Base-by-base conservation (phyloP, 163 green algal genomes). In the Scenedesmus sp. region DNA sequence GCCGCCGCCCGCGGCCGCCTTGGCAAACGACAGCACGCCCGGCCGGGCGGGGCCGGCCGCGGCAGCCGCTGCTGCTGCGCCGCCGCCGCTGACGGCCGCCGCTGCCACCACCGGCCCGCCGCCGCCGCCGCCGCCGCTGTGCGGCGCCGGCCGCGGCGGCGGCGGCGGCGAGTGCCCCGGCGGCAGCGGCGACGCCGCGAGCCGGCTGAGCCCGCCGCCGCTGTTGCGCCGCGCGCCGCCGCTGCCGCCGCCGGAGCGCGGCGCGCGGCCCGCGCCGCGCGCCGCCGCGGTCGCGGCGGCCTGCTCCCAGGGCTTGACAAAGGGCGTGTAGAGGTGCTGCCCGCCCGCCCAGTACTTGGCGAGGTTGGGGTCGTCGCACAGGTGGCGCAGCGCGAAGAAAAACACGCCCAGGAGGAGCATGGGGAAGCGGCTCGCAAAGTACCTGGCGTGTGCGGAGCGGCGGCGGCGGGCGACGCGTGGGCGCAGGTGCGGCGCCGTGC, bases 341-440 rank as follows among this genome's bases (percentile, higher is more conserved):
- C 72, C 78, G 13, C 29, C 26, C 44, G 81, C 48, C 44, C 92
- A 94, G 75, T 96, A 97, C 54, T 90, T 87, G n/a, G 56, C 57
- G 45, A 97, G 85, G 11, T 86, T 81, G 2, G 85, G 76, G 60
- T 98, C 94, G 2, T 86, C 70, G 0, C 74, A 36, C 45, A 94
- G 91, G 82, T 92, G 82, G 17, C 81, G 64, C 57, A 91, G 57
- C 0, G 87, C 88, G 69, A 98, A 98, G 20, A 81, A 83, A 75
- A 92, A 98, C 24, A 93, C 90, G 6, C 89, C 80, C 31, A 97
- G 75, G 44, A 98, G 84, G 63, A 99, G 85, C 34, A 72, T 74
- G 2, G 96, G 95, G 82, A 97, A 98, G 63, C 92, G 86, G 56
- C 42, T 78, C n/a, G 77, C 51, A 72, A 96, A 96, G 83, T 92